Conservation (phyloP, 352 stramenopile genomes). For the Thraustochytrium sp. region DNA sequence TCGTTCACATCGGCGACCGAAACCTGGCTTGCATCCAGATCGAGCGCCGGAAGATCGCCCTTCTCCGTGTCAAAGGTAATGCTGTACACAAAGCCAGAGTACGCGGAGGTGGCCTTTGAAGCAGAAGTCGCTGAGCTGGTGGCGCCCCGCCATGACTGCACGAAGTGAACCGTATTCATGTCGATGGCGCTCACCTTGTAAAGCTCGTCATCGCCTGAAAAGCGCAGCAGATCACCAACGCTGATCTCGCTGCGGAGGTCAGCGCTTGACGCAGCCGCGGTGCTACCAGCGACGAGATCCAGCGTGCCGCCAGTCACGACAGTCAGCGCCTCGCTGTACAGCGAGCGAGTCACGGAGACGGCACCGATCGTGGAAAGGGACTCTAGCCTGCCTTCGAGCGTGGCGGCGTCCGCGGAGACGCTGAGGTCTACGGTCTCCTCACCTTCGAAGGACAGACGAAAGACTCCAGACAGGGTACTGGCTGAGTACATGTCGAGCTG, state of each 20-base stretch:
- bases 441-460: conserved; percentile 8
- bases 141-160: not conserved
- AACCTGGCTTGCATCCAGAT: not conserved
- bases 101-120: not conserved
- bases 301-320: not conserved
- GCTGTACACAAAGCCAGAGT: not conserved
- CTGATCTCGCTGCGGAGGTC: not conserved
- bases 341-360: conserved; percentile 54
- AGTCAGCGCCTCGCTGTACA: not conserved
- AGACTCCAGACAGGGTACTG: not conserved
- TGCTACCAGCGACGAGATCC: not conserved
- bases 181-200: not conserved
- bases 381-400: conserved; percentile 64
- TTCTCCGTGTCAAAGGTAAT: conserved; percentile 8
- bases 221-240: not conserved
- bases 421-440: conserved; percentile 65
- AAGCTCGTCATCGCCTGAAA: conserved; percentile 26
- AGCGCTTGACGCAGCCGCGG: not conserved
- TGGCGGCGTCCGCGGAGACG: conserved; percentile 61
- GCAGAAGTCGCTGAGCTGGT: not conserved
- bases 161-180: not conserved
- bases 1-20: not conserved
- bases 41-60: conserved; percentile 18
- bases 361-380: conserved; percentile 64
- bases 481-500: conserved; percentile 69